Evolutionary conservation across 2,329 filamentous ascomycete species (phyloP).

Genomic region (Verticillium zaregamsianum): DNA sequence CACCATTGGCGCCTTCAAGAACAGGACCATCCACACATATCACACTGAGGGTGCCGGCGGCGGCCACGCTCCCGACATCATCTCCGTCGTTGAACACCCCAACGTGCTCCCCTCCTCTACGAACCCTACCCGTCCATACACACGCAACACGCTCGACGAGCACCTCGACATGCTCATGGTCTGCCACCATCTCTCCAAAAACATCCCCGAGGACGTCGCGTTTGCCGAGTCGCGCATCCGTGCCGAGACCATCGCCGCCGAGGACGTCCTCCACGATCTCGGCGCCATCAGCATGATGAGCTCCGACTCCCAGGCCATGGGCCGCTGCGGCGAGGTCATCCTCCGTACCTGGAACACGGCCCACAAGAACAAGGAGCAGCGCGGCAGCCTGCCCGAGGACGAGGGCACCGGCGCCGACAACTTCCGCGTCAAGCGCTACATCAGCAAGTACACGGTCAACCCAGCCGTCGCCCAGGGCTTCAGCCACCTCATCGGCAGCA

Average conservation of each 20-base stretch:
- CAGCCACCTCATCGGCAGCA: conserved; percentile 76
- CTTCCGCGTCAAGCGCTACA: conserved; percentile 84
- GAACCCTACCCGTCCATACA: conserved; percentile 89
- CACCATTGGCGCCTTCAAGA: conserved; percentile 79
- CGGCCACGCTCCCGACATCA: conserved; percentile 94
- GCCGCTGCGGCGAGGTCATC: conserved; percentile 89
- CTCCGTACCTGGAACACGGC: conserved; percentile 95
- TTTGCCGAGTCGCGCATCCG: conserved; percentile 94
- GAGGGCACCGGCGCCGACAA: conserved; percentile 79
- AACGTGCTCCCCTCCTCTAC: conserved; percentile 90
- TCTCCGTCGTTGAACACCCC: conserved; percentile 80
- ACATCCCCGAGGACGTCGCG: conserved; percentile 92
- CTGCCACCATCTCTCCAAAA: conserved; percentile 87
- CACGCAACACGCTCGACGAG: conserved; percentile 88
- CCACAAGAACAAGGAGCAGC: conserved; percentile 91
- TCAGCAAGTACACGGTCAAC: conserved; percentile 96
- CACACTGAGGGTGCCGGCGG: conserved; percentile 95
- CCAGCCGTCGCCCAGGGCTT: conserved; percentile 90
- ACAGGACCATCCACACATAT: conserved; percentile 90
- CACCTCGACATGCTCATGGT: conserved; percentile 99
- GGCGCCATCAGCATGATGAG: conserved; percentile 98
- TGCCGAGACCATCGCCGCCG: conserved; percentile 92
- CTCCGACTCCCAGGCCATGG: conserved; percentile 94
- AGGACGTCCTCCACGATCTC: conserved; percentile 92
- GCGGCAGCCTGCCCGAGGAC: conserved; percentile 73